phyloP scores from a whole-genome alignment of 2,329 filamentous ascomycete species.

The Lanzia echinophila region DNA sequence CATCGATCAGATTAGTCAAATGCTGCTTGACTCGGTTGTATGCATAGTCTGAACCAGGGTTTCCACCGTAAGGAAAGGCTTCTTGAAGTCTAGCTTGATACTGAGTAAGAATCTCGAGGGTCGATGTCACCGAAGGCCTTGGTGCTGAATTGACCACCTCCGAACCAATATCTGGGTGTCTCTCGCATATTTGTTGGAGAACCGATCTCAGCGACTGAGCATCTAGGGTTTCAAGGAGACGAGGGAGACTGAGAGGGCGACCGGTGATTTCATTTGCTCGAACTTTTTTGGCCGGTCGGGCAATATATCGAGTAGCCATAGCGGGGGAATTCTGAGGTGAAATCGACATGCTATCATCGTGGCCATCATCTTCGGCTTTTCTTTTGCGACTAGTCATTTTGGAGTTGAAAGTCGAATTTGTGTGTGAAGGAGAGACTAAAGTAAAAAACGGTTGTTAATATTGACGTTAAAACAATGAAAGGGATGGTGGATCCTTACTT shows the following conservation, averaged over 20 bases:
- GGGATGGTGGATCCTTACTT: conserved; percentile 43
- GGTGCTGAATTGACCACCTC: conserved; percentile 82
- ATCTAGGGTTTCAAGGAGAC: conserved; percentile 91
- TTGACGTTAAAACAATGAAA: conserved; percentile 34
- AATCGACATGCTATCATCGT: conserved; percentile 82
- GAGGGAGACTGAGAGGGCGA: conserved; percentile 57
- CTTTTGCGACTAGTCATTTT: conserved; percentile 63
- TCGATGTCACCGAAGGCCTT: conserved; percentile 75
- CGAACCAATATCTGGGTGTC: conserved; percentile 75
- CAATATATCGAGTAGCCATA: conserved; percentile 60
- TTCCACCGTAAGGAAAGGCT: conserved; percentile 79
- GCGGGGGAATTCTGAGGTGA: conserved; percentile 81
- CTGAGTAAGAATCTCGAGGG: conserved; percentile 69
- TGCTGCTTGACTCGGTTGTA: conserved; percentile 88
- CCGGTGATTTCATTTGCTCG: conserved; percentile 61
- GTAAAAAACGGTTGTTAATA: conserved; percentile 23
- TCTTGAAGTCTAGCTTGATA: conserved; percentile 74
- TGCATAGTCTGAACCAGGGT: conserved; percentile 81
- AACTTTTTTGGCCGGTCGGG: conserved; percentile 57
- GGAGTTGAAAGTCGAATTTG: conserved; percentile 14
- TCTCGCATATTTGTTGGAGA: conserved; percentile 85
- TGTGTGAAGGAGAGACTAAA: conserved; percentile 41
- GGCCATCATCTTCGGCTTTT: conserved; percentile 73
- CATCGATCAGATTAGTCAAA: conserved; percentile 74
- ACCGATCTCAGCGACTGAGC: conserved; percentile 76